Percentiles rank a stretch among this genome's conserved stretches.
phyloP scores from a whole-genome alignment of 352 stramenopile species.

The Globisporangium uncinulatum region DNA sequence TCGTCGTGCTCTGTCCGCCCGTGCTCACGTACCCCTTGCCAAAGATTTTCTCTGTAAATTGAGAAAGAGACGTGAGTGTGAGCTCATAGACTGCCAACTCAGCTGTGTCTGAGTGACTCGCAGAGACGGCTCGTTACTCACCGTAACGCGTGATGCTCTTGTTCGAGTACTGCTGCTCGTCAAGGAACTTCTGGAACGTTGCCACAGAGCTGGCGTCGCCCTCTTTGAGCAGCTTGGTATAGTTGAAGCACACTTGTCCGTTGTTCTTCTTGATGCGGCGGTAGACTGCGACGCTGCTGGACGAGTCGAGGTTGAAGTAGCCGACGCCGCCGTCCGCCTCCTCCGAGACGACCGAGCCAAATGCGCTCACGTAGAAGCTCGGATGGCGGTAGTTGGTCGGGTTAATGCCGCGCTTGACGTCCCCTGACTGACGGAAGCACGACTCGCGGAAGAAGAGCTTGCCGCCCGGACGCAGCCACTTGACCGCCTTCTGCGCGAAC shows the following conservation, averaged over 20 bases:
- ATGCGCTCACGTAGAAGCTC: slow-evolving; percentile 55
- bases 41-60: slow-evolving; percentile 55
- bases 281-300: slow-evolving; percentile 54
- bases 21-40: slow-evolving; percentile 68
- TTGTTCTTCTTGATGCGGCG: slow-evolving; percentile 82
- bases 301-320: slow-evolving; percentile 63
- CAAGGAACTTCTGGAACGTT: slow-evolving; percentile 70
- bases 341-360: slow-evolving; percentile 41
- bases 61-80: not conserved
- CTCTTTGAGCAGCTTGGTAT: slow-evolving; percentile 50
- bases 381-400: slow-evolving; percentile 66
- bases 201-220: slow-evolving; percentile 25
- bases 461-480: slow-evolving; percentile 55
- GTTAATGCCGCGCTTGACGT: slow-evolving; percentile 56
- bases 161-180: slow-evolving; percentile 66
- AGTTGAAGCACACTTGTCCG: slow-evolving; percentile 71
- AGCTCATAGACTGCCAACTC: not conserved
- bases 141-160: slow-evolving; percentile 61
- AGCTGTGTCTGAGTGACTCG: too few relatives aligned
- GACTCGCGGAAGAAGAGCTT: slow-evolving; percentile 69
- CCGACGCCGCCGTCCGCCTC: slow-evolving; percentile 30
- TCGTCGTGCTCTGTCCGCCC: slow-evolving; percentile 56
- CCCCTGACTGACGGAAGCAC: slow-evolving; percentile 58
- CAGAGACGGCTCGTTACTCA: too few relatives aligned
- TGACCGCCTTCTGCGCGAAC: slow-evolving; percentile 53